Base-by-base conservation (phyloP, 164 flowering plant genomes). In the Magnolia sinica region DNA sequence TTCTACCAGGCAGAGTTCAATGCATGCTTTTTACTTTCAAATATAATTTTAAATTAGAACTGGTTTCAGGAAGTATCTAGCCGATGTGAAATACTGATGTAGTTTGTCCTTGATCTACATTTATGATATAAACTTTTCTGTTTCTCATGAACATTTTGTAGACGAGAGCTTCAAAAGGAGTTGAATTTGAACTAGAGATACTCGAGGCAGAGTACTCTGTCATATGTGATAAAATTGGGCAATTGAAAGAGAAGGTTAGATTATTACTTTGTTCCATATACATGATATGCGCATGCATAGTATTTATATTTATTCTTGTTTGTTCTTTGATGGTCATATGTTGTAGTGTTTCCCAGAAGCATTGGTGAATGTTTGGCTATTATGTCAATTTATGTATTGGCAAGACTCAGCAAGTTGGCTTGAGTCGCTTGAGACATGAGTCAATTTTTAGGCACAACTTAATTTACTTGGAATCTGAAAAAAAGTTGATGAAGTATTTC, bases 191-290 rank as follows among this genome's bases (percentile, higher is more conserved):
- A 82, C 77, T 74, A 67, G 96, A 89, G 82, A 89, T 93, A 64
- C 92, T 90, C 61, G 92, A 92, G 79, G 89, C 92, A 27, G 99
- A 96, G 76, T 87, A 83, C 82, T 78, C 91, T 70, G 86, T 86
- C 52, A 49, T 88, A 7, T 84, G 85, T 74, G 98, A 90, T 74
- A 92, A 92, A 87, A 84, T 90, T 77, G 82, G 64, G n/a, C 83
- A 74, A 63, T 78, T 93, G 83, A 86, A 87, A 72, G 95, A 88
- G 13, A 90, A 91, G 98, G 99, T 96, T 82, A 77, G 85, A 29
- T 19, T 11, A 50, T 64, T 29, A 13, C 18, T 11, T 55, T 55
- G 61, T 55, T 55, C 61, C 61, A 55, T 55, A 16, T 16, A 13
- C 45, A 11, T 11, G 61, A 55, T 55, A 16, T 3, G 45, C 1